Evolutionary conservation across 108 stramenopile species (phyloP).

Genomic region (Pelagomonas calceolata): DNA sequence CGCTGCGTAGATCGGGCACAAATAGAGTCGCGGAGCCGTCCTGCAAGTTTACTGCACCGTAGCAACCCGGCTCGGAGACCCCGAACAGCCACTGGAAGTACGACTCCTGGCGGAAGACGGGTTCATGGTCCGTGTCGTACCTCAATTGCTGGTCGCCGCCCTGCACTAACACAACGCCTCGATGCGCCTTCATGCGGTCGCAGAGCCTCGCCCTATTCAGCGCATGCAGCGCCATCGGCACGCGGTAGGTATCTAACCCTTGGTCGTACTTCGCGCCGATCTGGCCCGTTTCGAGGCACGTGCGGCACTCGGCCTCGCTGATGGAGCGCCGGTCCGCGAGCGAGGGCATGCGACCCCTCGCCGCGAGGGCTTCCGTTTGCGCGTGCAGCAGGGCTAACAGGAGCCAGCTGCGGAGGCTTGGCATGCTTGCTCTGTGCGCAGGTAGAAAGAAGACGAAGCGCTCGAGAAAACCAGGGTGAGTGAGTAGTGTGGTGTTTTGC

Average conservation of each 20-base stretch:
- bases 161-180: constrained; percentile 42
- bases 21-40: constrained; percentile 57
- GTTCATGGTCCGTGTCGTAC: constrained; percentile 72
- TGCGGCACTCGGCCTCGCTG: no score
- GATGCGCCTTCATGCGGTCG: not conserved
- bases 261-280: constrained; percentile 28
- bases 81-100: constrained; percentile 91
- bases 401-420: no score
- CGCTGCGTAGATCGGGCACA: constrained; percentile 60
- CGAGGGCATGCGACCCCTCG: no score
- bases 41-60: constrained; percentile 42
- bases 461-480: no score
- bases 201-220: constrained; percentile 25
- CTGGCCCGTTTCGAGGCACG: no score
- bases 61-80: constrained; percentile 74
- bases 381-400: no score
- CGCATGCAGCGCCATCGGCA: constrained; percentile 33
- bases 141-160: constrained; percentile 49
- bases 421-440: no score
- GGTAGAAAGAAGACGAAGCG: no score
- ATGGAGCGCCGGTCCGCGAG: no score
- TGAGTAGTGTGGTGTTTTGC: no score
- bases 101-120: constrained; percentile 76
- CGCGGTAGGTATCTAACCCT: constrained; percentile 29
- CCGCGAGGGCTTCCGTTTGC: no score